Evolutionary conservation across 2,329 filamentous ascomycete species (phyloP).

Genomic region (Pyrenochaeta sp.): DNA sequence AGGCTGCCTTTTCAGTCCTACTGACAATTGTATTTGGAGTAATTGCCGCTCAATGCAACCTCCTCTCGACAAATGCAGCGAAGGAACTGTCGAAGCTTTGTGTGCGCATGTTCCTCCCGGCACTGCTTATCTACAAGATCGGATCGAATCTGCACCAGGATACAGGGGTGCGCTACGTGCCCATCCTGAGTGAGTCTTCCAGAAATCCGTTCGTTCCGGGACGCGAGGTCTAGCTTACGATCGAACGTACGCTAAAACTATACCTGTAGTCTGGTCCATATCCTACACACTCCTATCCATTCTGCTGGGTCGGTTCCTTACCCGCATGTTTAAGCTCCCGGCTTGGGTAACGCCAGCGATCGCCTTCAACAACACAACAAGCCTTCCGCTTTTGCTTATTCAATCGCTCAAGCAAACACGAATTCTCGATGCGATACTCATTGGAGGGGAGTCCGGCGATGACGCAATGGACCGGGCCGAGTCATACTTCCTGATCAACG

Average conservation of each 20-base stretch:
- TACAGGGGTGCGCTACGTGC: conserved; percentile 58
- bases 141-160: conserved; percentile 59
- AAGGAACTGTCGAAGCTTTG: conserved; percentile 62
- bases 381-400: conserved; percentile 60
- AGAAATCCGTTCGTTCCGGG: not conserved
- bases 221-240: conserved; percentile 15
- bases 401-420: conserved; percentile 64
- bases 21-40: conserved; percentile 63
- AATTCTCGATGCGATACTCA: conserved; percentile 60
- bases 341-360: conserved; percentile 62
- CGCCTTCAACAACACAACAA: conserved; percentile 66
- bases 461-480: conserved; percentile 66
- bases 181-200: conserved; percentile 52
- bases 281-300: conserved; percentile 60
- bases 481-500: conserved; percentile 71
- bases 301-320: conserved; percentile 53
- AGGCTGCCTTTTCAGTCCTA: conserved; percentile 63
- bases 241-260: too few species aligned
- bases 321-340: conserved; percentile 58
- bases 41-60: conserved; percentile 57
- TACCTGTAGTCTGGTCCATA: conserved; percentile 60
- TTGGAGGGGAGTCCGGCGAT: conserved; percentile 51
- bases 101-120: conserved; percentile 62
- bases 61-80: conserved; percentile 57
- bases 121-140: conserved; percentile 61